phyloP scores from a whole-genome alignment of 192 early-diverging fungal genomes.

The Backusella macrospora region DNA sequence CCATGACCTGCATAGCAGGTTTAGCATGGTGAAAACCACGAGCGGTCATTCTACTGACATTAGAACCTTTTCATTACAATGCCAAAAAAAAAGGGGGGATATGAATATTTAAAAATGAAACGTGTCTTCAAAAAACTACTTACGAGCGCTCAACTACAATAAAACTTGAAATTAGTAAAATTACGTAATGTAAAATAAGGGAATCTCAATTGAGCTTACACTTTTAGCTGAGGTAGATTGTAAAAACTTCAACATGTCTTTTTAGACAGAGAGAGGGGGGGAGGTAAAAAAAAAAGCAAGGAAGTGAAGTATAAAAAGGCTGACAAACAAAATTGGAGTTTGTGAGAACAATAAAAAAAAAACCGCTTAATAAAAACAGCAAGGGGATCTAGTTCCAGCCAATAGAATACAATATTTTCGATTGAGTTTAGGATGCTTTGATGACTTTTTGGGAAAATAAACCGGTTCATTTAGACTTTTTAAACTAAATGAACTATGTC shows the following conservation, averaged over 20 bases:
- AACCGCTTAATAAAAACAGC: too few relatives aligned
- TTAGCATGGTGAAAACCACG: constrained; percentile 72
- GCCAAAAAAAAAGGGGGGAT: too few relatives aligned
- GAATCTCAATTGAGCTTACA: neutral
- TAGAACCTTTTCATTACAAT: neutral
- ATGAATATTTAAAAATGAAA: too few relatives aligned
- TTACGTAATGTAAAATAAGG: neutral
- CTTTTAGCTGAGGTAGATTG: constrained; percentile 21
- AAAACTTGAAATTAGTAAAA: neutral
- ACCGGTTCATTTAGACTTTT: too few relatives aligned
- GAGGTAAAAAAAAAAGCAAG: neutral
- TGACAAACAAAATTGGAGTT: too few relatives aligned
- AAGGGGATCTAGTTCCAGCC: too few relatives aligned
- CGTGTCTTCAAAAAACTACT: neutral
- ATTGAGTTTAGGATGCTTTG: too few relatives aligned
- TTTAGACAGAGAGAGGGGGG: neutral
- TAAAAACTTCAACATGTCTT: constrained; percentile 25
- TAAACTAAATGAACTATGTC: too few relatives aligned
- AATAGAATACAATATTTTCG: too few relatives aligned
- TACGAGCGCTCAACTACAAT: constrained; percentile 32
- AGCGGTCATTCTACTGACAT: constrained; percentile 21
- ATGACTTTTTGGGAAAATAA: too few relatives aligned
- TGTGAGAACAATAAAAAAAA: too few relatives aligned
- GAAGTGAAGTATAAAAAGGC: constrained; percentile 8
- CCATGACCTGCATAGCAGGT: constrained; percentile 66